These are phyloP conservation scores for Colletotrichum musae DNA, from an alignment of 2,329 filamentous ascomycete genomes.

Conservation along the genomic window DNA sequence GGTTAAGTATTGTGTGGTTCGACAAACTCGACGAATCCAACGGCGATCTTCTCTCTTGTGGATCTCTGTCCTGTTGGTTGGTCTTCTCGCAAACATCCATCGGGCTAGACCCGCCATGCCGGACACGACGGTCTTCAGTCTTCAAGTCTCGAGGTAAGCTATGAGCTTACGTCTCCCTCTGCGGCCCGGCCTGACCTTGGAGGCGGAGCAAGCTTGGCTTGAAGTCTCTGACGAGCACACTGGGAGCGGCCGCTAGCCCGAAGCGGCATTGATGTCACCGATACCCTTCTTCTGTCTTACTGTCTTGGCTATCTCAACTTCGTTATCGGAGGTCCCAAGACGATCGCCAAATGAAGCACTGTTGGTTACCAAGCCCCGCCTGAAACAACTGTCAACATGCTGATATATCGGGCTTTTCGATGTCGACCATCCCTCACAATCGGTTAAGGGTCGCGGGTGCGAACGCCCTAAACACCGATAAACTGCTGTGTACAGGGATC, in stretches of 20 bases:
- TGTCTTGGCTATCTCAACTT: constrained; percentile 12
- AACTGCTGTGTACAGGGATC: constrained; percentile 19
- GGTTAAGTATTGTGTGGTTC: no score
- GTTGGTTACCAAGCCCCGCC: constrained; percentile 9
- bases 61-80: not conserved
- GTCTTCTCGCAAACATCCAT: constrained; percentile 6
- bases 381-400: constrained; percentile 16
- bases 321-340: constrained; percentile 4
- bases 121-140: constrained; percentile 8
- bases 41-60: no score
- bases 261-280: constrained; percentile 16
- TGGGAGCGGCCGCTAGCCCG: constrained; percentile 15
- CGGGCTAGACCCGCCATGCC: constrained; percentile 9
- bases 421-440: not conserved
- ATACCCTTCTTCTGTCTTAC: constrained; percentile 4
- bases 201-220: constrained; percentile 32
- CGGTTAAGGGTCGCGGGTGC: not conserved
- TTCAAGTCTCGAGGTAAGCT: constrained; percentile 32
- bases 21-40: no score
- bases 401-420: constrained; percentile 12
- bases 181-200: constrained; percentile 22
- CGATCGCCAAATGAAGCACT: constrained; percentile 2
- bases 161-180: constrained; percentile 37
- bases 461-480: constrained; percentile 1
- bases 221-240: constrained; percentile 30